These are phyloP conservation scores for Aquilaria malaccensis DNA, from an alignment of 345 rosid species.

Conservation along the genomic window DNA sequence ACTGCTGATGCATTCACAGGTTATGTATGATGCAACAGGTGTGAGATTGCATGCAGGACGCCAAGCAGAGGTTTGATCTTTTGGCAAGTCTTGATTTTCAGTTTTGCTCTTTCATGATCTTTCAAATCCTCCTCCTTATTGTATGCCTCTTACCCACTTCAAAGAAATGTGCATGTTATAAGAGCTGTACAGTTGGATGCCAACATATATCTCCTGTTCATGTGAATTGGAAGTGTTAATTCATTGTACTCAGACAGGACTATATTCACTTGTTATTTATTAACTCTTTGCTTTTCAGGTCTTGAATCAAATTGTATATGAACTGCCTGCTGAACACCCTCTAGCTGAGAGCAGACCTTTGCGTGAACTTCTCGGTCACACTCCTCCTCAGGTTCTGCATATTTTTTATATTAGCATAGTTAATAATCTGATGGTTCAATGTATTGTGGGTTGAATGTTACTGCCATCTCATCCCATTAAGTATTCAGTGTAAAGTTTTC, in stretches of 20 bases:
- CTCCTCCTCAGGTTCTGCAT: conserved; percentile 68
- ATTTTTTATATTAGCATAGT: neutral
- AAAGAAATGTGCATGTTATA: neutral
- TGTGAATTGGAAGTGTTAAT: neutral
- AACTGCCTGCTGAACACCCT: conserved; percentile 90
- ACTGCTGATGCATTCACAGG: conserved; percentile 32
- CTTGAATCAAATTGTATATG: conserved; percentile 89
- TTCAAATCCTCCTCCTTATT: neutral
- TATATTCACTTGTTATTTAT: conserved; percentile 8
- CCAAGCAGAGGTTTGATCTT: conserved; percentile 73
- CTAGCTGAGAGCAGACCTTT: conserved; percentile 80
- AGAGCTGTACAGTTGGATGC: conserved; percentile 1
- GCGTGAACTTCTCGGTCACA: conserved; percentile 85
- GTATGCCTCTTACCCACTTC: neutral
- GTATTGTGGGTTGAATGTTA: neutral
- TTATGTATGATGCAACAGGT: conserved; percentile 90
- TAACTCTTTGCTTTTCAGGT: conserved; percentile 36
- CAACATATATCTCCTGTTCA: neutral
- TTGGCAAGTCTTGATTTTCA: conserved; percentile 8
- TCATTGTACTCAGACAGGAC: neutral
- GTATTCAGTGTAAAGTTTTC: neutral
- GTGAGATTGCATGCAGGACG: conserved; percentile 88
- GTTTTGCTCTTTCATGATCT: conserved; percentile 7
- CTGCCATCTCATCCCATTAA: neutral
- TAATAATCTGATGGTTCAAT: too few relatives aligned